Evolutionary conservation across 2,329 filamentous ascomycete species (phyloP).

Genomic region (Pseudogymnoascus sp.): DNA sequence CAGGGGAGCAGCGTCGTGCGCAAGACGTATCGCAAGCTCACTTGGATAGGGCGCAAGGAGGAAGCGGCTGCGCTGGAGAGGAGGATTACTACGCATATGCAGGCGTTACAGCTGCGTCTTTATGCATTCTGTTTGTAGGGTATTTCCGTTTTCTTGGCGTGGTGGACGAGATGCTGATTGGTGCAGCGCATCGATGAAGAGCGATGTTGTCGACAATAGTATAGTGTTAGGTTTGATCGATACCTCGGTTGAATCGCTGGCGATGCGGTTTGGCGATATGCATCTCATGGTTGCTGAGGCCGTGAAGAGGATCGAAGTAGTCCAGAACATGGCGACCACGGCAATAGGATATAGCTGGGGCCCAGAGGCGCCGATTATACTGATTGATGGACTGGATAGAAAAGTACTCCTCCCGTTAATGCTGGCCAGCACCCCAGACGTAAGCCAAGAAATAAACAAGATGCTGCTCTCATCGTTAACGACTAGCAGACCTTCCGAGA

Average conservation of each 20-base stretch:
- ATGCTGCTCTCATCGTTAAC: neutral
- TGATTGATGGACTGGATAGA: neutral
- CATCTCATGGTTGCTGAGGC: neutral
- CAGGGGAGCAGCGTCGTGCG: neutral
- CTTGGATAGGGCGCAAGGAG: neutral
- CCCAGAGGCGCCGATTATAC: neutral
- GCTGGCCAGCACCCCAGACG: neutral
- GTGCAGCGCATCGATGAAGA: neutral
- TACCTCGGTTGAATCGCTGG: neutral
- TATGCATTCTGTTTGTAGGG: slow-evolving; percentile 2
- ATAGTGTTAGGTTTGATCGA: neutral
- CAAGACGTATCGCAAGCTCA: neutral
- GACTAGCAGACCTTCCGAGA: neutral
- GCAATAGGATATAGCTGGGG: slow-evolving; percentile 1
- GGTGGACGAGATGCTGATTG: neutral
- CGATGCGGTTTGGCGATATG: slow-evolving; percentile 1
- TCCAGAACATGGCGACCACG: neutral
- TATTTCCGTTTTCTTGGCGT: neutral
- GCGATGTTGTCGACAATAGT: neutral
- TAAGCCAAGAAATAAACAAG: neutral
- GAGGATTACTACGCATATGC: neutral
- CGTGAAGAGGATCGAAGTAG: neutral
- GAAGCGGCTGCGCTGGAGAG: neutral
- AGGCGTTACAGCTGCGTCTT: neutral
- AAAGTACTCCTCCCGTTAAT: neutral